These are phyloP conservation scores for Byssothecium circinans DNA, from an alignment of 2,329 filamentous ascomycete species.

Conservation along the genomic window DNA sequence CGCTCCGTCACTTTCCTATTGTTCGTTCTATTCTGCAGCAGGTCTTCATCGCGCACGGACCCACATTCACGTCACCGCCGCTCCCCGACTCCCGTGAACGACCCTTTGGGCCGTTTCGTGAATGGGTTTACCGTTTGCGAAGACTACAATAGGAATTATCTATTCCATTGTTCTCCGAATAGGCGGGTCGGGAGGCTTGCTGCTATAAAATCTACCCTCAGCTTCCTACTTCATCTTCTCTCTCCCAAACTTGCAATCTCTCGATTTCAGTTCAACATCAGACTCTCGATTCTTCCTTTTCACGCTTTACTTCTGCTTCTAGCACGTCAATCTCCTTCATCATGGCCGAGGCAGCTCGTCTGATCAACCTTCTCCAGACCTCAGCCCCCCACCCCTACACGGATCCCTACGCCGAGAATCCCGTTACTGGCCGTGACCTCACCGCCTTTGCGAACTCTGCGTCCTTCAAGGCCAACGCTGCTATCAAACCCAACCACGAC, in stretches of 20 bases:
- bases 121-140: neutral
- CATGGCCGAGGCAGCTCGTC: slow-evolving; percentile 27
- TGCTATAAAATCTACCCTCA: neutral
- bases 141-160: slow-evolving; percentile 4
- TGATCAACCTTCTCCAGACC: slow-evolving; percentile 24
- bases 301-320: neutral
- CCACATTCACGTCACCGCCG: neutral
- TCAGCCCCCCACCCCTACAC: slow-evolving; percentile 13
- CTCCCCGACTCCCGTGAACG: neutral
- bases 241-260: neutral
- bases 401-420: slow-evolving; percentile 24
- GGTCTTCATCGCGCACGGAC: neutral
- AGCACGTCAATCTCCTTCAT: slow-evolving; percentile 4
- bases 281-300: neutral
- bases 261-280: neutral
- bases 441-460: slow-evolving; percentile 3
- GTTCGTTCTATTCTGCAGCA: neutral
- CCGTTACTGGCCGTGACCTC: slow-evolving; percentile 6
- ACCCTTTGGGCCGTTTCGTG: neutral
- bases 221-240: neutral
- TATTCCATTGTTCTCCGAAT: neutral
- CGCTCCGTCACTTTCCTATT: neutral
- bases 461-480: neutral
- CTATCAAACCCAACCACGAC: slow-evolving; percentile 1
- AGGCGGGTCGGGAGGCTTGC: neutral